Conservation (phyloP, 1,284 basidiomycete species). For the Mycosarcoma maydis region DNA sequence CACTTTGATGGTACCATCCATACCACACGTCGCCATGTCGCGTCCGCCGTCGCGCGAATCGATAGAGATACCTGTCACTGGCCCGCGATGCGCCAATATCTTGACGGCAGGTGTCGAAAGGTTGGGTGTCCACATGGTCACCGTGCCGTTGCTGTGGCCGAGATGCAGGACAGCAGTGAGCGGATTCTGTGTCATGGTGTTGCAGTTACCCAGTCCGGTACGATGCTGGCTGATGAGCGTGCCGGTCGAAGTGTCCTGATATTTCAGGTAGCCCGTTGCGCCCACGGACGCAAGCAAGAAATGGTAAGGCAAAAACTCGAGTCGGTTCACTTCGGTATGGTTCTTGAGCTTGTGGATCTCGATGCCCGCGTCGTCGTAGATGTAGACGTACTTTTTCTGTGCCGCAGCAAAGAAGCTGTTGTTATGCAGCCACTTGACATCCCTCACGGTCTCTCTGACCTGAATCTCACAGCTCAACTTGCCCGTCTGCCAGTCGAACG, state of each 20-base stretch:
- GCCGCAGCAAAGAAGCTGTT: slow-evolving; percentile 93
- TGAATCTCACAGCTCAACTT: slow-evolving; percentile 88
- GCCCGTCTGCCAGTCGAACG: slow-evolving; percentile 93
- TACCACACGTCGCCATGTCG: slow-evolving; percentile 89
- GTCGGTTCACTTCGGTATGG: slow-evolving; percentile 87
- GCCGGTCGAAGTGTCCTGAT: slow-evolving; percentile 96
- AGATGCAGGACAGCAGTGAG: slow-evolving; percentile 91
- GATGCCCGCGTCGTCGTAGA: slow-evolving; percentile 90
- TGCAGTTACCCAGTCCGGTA: slow-evolving; percentile 76
- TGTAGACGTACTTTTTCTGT: slow-evolving; percentile 94
- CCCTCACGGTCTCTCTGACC: slow-evolving; percentile 85
- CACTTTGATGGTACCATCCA: slow-evolving; percentile 87
- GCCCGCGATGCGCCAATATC: slow-evolving; percentile 88
- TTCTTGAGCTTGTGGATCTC: slow-evolving; percentile 80
- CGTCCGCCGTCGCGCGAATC: slow-evolving; percentile 79
- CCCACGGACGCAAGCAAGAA: slow-evolving; percentile 90
- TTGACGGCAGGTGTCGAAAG: slow-evolving; percentile 89
- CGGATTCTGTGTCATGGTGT: slow-evolving; percentile 87
- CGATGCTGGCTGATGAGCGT: slow-evolving; percentile 85
- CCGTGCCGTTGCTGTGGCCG: slow-evolving; percentile 80
- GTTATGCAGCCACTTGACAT: slow-evolving; percentile 93
- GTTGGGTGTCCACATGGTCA: slow-evolving; percentile 96
- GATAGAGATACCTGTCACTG: slow-evolving; percentile 81
- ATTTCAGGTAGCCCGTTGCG: slow-evolving; percentile 88
- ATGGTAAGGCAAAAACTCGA: slow-evolving; percentile 95